These are phyloP conservation scores for Myxozyma melibiosi DNA, from an alignment of 805 yeast genomes.

Conservation along the genomic window DNA sequence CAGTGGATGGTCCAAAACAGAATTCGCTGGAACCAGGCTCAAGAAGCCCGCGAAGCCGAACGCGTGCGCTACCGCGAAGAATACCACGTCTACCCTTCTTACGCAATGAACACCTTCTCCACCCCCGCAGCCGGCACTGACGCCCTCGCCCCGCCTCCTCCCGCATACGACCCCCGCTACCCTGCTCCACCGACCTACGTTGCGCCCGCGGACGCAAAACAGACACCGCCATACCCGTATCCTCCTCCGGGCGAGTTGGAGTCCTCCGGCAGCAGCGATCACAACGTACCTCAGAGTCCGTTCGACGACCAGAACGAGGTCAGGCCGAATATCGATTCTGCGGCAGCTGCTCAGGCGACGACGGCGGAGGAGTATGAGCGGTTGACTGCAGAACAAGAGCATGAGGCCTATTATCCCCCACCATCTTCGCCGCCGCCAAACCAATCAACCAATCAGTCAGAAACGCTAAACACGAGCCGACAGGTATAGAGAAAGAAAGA, in stretches of 20 bases:
- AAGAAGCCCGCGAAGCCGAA: constrained; percentile 9
- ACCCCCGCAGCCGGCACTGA: neutral
- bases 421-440: neutral
- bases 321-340: neutral
- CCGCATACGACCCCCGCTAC: constrained; percentile 31
- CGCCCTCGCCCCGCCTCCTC: constrained; percentile 21
- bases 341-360: neutral
- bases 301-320: neutral
- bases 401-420: neutral
- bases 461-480: neutral
- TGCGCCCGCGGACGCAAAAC: constrained; percentile 12
- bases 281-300: constrained; percentile 3
- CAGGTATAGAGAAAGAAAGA: neutral
- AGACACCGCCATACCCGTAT: neutral
- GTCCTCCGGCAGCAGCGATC: neutral
- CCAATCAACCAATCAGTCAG: too few species aligned
- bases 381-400: neutral
- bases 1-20: constrained; percentile 30
- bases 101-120: constrained; percentile 14
- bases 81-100: constrained; percentile 16
- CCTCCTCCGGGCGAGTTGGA: constrained; percentile 6
- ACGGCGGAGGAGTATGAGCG: constrained; percentile 8
- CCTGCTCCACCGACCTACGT: constrained; percentile 29
- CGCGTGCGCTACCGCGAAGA: constrained; percentile 20
- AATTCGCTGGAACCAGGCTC: neutral